Conservation (phyloP, 176 grass and related monocot genomes). For the bread wheat (Triticum aestivum) region DNA sequence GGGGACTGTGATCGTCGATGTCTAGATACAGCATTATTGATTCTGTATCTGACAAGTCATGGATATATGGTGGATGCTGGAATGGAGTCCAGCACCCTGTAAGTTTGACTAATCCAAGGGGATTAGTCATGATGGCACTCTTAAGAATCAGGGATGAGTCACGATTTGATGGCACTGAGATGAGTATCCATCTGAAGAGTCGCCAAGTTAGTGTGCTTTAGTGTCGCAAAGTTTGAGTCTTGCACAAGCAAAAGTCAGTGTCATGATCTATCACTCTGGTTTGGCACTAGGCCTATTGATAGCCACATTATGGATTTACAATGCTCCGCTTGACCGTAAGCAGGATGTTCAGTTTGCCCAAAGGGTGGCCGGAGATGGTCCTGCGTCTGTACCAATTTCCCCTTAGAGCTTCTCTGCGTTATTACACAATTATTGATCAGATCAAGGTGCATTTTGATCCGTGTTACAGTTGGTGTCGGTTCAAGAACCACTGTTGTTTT, state of each 20-base stretch:
- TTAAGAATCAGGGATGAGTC: constrained; percentile 1
- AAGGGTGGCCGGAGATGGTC: background rate
- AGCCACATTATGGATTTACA: background rate
- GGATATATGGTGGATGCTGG: constrained; percentile 41
- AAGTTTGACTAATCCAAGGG: constrained; percentile 29
- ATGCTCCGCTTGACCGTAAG: background rate
- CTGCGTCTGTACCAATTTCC: background rate
- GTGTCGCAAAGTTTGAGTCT: background rate
- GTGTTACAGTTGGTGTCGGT: background rate
- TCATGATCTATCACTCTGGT: constrained; percentile 18
- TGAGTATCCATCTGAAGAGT: constrained; percentile 7
- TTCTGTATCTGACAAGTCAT: constrained; percentile 38
- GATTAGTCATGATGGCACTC: constrained; percentile 27
- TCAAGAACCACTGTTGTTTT: background rate
- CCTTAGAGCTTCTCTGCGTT: background rate
- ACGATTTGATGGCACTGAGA: too few relatives aligned
- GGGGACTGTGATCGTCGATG: constrained; percentile 7
- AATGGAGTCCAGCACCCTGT: constrained; percentile 51
- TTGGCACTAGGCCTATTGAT: background rate
- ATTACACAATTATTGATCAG: background rate
- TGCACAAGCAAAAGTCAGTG: background rate
- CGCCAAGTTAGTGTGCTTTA: background rate
- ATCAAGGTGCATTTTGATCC: background rate
- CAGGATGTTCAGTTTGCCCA: constrained; percentile 9
- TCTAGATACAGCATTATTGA: constrained; percentile 26